Conservation (phyloP, 1,139 yeast species). For the Geotrichum phurueaensis region DNA sequence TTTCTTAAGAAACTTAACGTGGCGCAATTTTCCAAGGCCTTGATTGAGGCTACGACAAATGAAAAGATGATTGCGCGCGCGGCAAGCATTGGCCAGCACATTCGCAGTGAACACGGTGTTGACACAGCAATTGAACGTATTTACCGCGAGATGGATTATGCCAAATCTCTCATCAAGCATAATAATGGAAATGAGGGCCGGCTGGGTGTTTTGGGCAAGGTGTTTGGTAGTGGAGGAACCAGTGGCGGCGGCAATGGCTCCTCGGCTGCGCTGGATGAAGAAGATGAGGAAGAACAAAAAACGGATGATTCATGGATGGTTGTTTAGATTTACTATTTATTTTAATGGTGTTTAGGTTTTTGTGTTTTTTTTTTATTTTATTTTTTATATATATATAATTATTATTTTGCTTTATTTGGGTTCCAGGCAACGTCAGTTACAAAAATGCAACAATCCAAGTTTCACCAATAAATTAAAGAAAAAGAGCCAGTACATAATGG, state of each 20-base stretch:
- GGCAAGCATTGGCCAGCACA: conserved; percentile 51
- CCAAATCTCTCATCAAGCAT: conserved; percentile 35
- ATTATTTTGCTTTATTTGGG: neutral
- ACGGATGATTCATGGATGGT: conserved; percentile 26
- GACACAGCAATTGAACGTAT: conserved; percentile 66
- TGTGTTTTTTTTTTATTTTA: neutral
- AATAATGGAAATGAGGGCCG: neutral
- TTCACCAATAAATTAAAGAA: neutral
- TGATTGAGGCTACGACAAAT: conserved; percentile 62
- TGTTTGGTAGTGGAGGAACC: neutral
- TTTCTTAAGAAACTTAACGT: conserved; percentile 62
- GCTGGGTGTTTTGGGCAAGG: neutral
- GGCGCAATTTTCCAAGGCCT: conserved; percentile 57
- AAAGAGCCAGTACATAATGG: too few species aligned
- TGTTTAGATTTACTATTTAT: conserved; percentile 5
- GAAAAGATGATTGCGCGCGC: conserved; percentile 64
- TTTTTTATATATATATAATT: neutral
- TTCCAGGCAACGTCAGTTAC: neutral
- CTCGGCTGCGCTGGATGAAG: conserved; percentile 4
- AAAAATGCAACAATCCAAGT: neutral
- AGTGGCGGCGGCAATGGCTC: neutral
- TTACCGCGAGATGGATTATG: conserved; percentile 74
- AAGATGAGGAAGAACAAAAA: conserved; percentile 12
- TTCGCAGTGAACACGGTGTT: conserved; percentile 73
- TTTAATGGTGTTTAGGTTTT: neutral